Evolutionary conservation across 2,329 filamentous ascomycete genomes (phyloP).

Genomic region (Monilinia polystroma): DNA sequence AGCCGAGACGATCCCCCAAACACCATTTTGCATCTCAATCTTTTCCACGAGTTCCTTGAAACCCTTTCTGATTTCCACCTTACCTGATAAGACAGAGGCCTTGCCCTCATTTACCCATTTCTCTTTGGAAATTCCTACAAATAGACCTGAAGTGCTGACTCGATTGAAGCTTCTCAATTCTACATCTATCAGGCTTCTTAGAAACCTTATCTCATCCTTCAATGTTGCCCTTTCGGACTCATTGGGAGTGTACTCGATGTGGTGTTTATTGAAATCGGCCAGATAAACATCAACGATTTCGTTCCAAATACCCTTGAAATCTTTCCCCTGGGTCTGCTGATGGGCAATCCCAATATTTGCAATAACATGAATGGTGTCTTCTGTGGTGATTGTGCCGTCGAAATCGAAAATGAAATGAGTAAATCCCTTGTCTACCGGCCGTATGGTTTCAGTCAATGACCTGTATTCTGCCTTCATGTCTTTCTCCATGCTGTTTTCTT

Average conservation of each 20-base stretch:
- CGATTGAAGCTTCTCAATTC: conserved; percentile 35
- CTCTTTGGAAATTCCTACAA: conserved; percentile 28
- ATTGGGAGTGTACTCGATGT: conserved; percentile 28
- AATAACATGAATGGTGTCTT: conserved; percentile 36
- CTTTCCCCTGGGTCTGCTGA: conserved; percentile 23
- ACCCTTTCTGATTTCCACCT: conserved; percentile 30
- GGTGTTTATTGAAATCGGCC: conserved; percentile 27
- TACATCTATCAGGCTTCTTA: conserved; percentile 30
- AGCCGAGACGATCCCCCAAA: conserved; percentile 35
- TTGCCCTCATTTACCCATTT: conserved; percentile 29
- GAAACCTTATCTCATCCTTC: conserved; percentile 29
- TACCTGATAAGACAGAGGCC: conserved; percentile 25
- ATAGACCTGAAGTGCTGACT: conserved; percentile 34
- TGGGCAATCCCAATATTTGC: conserved; percentile 26
- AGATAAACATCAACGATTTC: conserved; percentile 29
- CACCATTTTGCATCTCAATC: conserved; percentile 14
- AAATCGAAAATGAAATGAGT: conserved; percentile 37
- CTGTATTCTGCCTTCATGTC: neutral
- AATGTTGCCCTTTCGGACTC: conserved; percentile 28
- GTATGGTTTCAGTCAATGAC: neutral
- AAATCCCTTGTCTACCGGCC: neutral
- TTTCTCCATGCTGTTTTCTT: neutral
- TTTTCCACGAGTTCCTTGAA: conserved; percentile 28
- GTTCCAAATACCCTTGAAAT: conserved; percentile 23
- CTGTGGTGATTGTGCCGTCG: conserved; percentile 39